Evolutionary conservation across 148 eudicot species (phyloP).

Genomic region (Camellia sinensis): DNA sequence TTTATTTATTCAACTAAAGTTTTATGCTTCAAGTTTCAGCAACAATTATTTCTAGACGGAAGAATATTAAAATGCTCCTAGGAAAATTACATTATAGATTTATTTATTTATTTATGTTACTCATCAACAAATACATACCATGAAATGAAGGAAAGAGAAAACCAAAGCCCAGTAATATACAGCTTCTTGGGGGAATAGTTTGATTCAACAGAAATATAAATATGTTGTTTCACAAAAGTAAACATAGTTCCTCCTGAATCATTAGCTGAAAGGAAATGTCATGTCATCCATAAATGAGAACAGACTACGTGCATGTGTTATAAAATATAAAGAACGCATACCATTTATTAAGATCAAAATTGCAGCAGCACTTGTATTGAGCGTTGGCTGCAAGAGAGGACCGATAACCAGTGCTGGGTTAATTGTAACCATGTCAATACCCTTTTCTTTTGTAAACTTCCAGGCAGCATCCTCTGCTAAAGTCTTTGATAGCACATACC

Average conservation of each 20-base stretch:
- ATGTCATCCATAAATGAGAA: not conserved
- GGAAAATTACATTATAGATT: too few species aligned
- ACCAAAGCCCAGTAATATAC: not conserved
- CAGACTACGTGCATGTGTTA: not conserved
- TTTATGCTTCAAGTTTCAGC: too few species aligned
- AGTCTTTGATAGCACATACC: slow-evolving; percentile 24
- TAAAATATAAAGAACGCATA: not conserved
- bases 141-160: not conserved
- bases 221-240: not conserved
- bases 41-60: too few species aligned
- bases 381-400: slow-evolving; percentile 35
- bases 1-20: not conserved
- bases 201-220: not conserved
- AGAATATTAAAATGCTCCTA: too few species aligned
- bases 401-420: slow-evolving; percentile 35
- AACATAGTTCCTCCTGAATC: not conserved
- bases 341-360: slow-evolving; percentile 27
- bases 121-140: too few species aligned
- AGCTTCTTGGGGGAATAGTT: not conserved
- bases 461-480: slow-evolving; percentile 24
- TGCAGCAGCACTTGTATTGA: slow-evolving; percentile 23
- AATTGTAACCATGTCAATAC: slow-evolving; percentile 21
- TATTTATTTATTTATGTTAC: too few species aligned
- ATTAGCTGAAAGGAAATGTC: not conserved
- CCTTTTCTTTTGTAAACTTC: slow-evolving; percentile 17